Percentiles rank a stretch among this genome's conserved stretches.
Conservation (phyloP, 148 eudicot species). For the Vaccinium vitisidaea region DNA sequence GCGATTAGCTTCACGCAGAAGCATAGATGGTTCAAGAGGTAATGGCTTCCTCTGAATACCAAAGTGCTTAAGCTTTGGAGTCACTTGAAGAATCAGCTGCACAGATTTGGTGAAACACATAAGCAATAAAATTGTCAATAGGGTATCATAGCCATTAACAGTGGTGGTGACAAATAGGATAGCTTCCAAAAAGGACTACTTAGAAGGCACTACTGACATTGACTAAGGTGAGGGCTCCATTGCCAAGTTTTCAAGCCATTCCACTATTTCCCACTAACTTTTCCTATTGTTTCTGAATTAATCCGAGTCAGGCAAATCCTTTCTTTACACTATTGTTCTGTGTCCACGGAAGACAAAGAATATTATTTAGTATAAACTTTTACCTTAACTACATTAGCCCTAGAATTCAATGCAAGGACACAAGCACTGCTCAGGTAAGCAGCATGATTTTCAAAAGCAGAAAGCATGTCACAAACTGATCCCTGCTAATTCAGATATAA, state of each 20-base stretch:
- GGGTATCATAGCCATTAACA: not conserved
- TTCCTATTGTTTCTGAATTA: not conserved
- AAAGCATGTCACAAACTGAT: not conserved
- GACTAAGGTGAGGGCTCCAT: not conserved
- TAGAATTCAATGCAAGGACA: constrained; percentile 4
- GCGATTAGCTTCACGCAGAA: constrained; percentile 90
- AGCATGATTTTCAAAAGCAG: not conserved
- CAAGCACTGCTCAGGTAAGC: not conserved
- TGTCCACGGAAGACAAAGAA: not conserved
- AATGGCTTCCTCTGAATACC: constrained; percentile 90
- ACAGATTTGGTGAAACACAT: constrained; percentile 9
- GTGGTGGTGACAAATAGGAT: not conserved
- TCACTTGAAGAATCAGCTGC: constrained; percentile 80
- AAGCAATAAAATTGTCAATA: not conserved
- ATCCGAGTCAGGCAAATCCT: not conserved
- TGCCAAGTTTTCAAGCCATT: not conserved
- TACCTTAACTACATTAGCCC: constrained; percentile 1
- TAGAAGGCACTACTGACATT: not conserved
- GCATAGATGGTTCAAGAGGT: constrained; percentile 87
- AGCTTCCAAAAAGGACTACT: not conserved
- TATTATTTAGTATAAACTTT: not conserved
- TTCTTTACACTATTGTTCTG: not conserved
- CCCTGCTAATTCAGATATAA: not conserved
- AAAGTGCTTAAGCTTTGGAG: constrained; percentile 67
- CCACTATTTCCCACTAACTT: not conserved